Evolutionary conservation across 1,284 basidiomycete species (phyloP).

Genomic region (Schizophyllum commune): DNA sequence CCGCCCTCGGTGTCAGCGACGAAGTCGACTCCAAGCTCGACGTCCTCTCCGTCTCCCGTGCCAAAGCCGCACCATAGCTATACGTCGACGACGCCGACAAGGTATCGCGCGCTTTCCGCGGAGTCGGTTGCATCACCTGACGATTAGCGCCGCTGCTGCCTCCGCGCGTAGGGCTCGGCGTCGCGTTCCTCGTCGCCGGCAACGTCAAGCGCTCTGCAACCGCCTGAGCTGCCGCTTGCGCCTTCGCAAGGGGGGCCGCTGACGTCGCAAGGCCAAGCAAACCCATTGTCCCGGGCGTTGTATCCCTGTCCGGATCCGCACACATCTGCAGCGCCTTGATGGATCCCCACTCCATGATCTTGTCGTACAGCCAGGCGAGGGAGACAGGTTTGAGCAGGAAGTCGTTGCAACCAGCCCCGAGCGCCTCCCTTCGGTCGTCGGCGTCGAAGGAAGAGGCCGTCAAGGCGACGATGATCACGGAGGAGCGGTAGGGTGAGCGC

Average conservation of each 20-base stretch:
- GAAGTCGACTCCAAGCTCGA: background rate
- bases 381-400: slow-evolving; percentile 98
- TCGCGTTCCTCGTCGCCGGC: slow-evolving; percentile 21
- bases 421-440: slow-evolving; percentile 84
- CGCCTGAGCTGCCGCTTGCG: slow-evolving; percentile 46
- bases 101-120: slow-evolving; percentile 15
- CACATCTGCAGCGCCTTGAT: slow-evolving; percentile 86
- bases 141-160: slow-evolving; percentile 31
- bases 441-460: slow-evolving; percentile 91
- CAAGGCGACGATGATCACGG: slow-evolving; percentile 97
- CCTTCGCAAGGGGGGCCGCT: slow-evolving; percentile 50
- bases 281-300: background rate
- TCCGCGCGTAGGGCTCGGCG: slow-evolving; percentile 16
- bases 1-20: background rate
- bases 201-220: slow-evolving; percentile 65
- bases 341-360: slow-evolving; percentile 97
- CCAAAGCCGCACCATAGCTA: slow-evolving; percentile 4
- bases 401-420: slow-evolving; percentile 98
- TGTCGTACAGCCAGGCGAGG: slow-evolving; percentile 92
- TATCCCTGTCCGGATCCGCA: slow-evolving; percentile 40
- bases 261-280: slow-evolving; percentile 43
- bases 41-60: background rate
- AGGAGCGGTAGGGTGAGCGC: slow-evolving; percentile 71
- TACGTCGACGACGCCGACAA: slow-evolving; percentile 17
- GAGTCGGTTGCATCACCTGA: slow-evolving; percentile 11